These are phyloP conservation scores for Arthrobotrys entomopaga DNA, from an alignment of 2,329 filamentous ascomycete genomes.

Conservation along the genomic window DNA sequence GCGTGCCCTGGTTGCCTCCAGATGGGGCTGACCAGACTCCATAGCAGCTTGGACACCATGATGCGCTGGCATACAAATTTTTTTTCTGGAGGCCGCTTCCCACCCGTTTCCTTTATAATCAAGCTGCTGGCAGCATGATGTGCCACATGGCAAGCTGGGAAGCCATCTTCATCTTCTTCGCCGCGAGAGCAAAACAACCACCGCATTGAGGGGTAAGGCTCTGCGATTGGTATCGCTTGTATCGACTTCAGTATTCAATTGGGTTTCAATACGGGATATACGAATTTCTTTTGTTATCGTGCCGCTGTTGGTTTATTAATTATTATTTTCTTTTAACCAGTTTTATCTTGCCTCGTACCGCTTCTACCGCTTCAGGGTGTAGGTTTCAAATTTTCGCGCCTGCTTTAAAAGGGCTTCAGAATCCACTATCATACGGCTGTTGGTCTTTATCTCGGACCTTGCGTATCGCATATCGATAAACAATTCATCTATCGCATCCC, in stretches of 20 bases:
- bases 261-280: slow-evolving; percentile 23
- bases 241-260: slow-evolving; percentile 15
- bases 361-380: no score
- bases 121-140: slow-evolving; percentile 39
- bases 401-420: neutral
- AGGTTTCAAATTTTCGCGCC: neutral
- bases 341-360: no score
- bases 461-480: slow-evolving; percentile 30
- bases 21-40: slow-evolving; percentile 46
- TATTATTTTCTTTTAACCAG: slow-evolving; percentile 1
- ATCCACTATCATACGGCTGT: neutral
- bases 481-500: neutral
- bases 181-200: slow-evolving; percentile 37
- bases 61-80: slow-evolving; percentile 49
- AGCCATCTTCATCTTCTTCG: slow-evolving; percentile 35
- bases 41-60: slow-evolving; percentile 45
- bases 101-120: slow-evolving; percentile 39
- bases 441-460: neutral
- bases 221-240: slow-evolving; percentile 33
- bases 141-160: slow-evolving; percentile 55
- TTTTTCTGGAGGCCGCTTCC: slow-evolving; percentile 22
- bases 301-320: slow-evolving; percentile 8
- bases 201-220: slow-evolving; percentile 45
- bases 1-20: slow-evolving; percentile 27
- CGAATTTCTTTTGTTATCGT: slow-evolving; percentile 54